Conservation (phyloP, 163 green algal species). For the Prototheca stagnorum region DNA sequence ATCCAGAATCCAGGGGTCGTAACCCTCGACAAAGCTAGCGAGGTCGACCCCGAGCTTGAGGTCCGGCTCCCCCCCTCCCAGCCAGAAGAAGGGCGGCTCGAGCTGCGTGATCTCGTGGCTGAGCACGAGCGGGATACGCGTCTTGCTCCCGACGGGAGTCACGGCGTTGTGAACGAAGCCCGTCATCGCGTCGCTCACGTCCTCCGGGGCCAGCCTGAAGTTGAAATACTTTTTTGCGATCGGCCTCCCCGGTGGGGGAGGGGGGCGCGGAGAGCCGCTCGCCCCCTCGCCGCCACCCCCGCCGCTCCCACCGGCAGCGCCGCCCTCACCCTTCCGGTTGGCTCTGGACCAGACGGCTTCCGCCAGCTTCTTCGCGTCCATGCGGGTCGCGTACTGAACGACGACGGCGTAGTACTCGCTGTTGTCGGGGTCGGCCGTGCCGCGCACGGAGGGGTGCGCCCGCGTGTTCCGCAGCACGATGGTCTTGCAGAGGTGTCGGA, state of each 20-base stretch:
- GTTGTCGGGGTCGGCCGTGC: slow-evolving; percentile 27
- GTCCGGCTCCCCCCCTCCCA: slow-evolving; percentile 57
- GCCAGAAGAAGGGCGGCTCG: slow-evolving; percentile 32
- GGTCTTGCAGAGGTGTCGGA: slow-evolving; percentile 61
- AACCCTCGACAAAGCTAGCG: slow-evolving; percentile 28
- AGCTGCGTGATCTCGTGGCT: slow-evolving; percentile 27
- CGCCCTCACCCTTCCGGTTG: slow-evolving; percentile 5
- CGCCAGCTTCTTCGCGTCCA: slow-evolving; percentile 51
- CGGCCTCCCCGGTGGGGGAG: too few species aligned
- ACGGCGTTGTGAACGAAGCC: slow-evolving; percentile 58
- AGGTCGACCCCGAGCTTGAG: slow-evolving; percentile 43
- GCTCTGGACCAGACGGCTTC: slow-evolving; percentile 26
- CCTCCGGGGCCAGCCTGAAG: slow-evolving; percentile 38
- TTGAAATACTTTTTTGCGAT: slow-evolving; percentile 46
- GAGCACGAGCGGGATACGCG: slow-evolving; percentile 39
- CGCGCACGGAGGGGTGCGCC: slow-evolving; percentile 14
- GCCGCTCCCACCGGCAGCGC: too few species aligned
- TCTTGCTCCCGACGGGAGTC: slow-evolving; percentile 34
- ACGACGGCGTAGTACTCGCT: slow-evolving; percentile 42
- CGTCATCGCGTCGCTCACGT: slow-evolving; percentile 32
- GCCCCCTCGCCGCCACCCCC: too few species aligned
- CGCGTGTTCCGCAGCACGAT: slow-evolving; percentile 63
- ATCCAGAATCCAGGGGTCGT: slow-evolving; percentile 33
- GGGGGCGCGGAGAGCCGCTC: too few species aligned
- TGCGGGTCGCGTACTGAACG: slow-evolving; percentile 43